Conservation (phyloP, 1,284 basidiomycete genomes). For the Ganoderma boninense region DNA sequence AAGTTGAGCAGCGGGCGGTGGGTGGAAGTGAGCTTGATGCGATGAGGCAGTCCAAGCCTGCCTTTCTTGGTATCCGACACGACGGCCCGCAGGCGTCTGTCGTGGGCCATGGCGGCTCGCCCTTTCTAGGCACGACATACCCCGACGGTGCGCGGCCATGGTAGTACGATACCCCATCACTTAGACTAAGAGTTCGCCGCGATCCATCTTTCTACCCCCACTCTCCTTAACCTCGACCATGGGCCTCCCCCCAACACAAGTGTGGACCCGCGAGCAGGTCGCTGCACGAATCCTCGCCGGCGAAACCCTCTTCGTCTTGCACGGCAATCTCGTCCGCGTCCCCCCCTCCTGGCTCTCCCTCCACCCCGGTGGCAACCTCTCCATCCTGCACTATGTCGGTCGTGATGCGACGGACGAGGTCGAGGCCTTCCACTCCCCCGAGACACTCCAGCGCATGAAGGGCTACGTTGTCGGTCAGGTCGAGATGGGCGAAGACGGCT, state of each 20-base stretch:
- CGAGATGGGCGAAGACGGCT: conserved; percentile 62
- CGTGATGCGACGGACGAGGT: conserved; percentile 96
- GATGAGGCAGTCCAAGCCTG: neutral
- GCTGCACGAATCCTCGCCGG: conserved; percentile 79
- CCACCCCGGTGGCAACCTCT: conserved; percentile 92
- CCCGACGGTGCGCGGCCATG: neutral
- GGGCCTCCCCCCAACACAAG: conserved; percentile 41
- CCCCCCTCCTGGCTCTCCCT: conserved; percentile 82
- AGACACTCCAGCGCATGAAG: conserved; percentile 68
- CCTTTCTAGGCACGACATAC: conserved; percentile 10
- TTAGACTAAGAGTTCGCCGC: neutral
- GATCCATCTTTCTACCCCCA: neutral
- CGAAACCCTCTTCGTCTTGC: conserved; percentile 84
- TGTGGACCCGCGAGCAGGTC: conserved; percentile 66
- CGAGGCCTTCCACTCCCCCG: conserved; percentile 87
- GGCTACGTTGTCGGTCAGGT: conserved; percentile 84
- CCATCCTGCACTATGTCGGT: conserved; percentile 95
- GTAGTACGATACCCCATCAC: neutral
- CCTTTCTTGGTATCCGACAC: neutral
- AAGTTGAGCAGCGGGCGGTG: too few species aligned
- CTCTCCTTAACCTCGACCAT: conserved; percentile 26
- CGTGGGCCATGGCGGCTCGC: conserved; percentile 18
- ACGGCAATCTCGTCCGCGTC: conserved; percentile 82
- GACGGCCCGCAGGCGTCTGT: neutral
- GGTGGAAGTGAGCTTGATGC: too few species aligned